Conservation (phyloP, 345 rosid genomes). For the Sonneratia alba region DNA sequence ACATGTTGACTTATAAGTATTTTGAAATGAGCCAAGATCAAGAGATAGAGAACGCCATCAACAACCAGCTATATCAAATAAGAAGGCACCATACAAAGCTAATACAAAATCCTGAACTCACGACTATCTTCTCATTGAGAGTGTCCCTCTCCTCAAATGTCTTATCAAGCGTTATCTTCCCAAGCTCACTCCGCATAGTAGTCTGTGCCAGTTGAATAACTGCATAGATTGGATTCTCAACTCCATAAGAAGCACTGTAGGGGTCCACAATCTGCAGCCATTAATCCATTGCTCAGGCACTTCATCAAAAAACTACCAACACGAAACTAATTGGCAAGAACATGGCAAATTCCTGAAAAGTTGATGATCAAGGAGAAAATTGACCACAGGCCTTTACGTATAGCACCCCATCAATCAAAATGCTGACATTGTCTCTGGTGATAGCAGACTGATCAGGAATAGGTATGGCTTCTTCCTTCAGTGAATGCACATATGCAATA, state of each 20-base stretch:
- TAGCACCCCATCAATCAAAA: conserved; percentile 81
- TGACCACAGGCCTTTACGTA: conserved; percentile 58
- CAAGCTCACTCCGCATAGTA: conserved; percentile 95
- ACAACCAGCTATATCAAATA: not conserved
- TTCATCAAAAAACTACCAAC: not conserved
- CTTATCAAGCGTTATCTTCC: conserved; percentile 94
- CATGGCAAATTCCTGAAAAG: not conserved
- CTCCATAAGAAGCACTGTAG: conserved; percentile 78
- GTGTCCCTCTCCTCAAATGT: conserved; percentile 94
- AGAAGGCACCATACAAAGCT: too few relatives aligned
- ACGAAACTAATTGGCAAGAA: not conserved
- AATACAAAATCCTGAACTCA: conserved; percentile 18
- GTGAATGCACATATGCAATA: conserved; percentile 89
- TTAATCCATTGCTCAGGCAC: not conserved
- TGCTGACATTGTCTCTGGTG: conserved; percentile 92
- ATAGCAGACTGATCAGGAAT: conserved; percentile 87
- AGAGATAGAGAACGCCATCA: not conserved
- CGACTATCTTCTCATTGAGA: conserved; percentile 90
- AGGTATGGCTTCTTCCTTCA: conserved; percentile 93
- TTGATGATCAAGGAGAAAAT: not conserved
- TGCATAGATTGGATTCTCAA: conserved; percentile 87
- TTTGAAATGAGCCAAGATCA: not conserved
- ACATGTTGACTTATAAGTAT: not conserved
- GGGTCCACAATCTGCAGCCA: conserved; percentile 80
- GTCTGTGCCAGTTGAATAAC: conserved; percentile 92